Conservation (phyloP, 345 rosid species). For the Hibiscus trionum region DNA sequence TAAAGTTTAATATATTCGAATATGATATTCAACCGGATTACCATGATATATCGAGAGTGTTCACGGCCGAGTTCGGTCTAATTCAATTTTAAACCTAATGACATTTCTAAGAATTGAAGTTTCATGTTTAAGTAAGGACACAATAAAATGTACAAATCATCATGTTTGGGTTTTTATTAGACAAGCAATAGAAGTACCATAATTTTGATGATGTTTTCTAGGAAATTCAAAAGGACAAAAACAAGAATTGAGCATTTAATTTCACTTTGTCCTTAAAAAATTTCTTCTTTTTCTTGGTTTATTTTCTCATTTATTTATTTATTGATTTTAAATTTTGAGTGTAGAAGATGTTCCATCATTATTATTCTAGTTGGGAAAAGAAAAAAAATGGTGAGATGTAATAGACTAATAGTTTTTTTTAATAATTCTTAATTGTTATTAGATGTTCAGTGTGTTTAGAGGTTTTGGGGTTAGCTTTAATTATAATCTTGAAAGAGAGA, state of each 20-base stretch:
- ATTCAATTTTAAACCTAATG: too few relatives aligned
- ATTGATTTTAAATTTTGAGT: not conserved
- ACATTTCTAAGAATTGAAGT: not conserved
- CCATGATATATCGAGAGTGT: too few relatives aligned
- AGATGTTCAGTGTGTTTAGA: not conserved
- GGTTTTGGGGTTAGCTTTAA: slow-evolving; percentile 1
- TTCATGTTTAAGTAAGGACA: not conserved
- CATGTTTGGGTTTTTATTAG: too few relatives aligned
- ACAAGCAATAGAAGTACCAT: too few relatives aligned
- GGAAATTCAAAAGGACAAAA: not conserved
- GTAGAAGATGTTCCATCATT: not conserved
- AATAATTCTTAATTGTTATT: not conserved
- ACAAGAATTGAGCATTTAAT: not conserved
- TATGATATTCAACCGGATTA: too few relatives aligned
- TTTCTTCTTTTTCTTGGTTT: not conserved
- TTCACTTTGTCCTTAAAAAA: not conserved
- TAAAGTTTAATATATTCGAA: not conserved
- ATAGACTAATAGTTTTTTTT: not conserved
- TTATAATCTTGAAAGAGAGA: not conserved
- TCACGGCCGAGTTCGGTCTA: too few relatives aligned
- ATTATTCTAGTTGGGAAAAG: not conserved
- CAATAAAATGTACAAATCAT: not conserved
- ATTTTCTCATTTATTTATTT: too few relatives aligned
- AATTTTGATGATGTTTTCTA: not conserved
- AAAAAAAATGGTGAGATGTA: not conserved